Percentiles rank a stretch among this genome's conserved stretches.
These are phyloP conservation scores for Hymenoscyphus repandus DNA, from an alignment of 2,329 filamentous ascomycete genomes.

Conservation along the genomic window DNA sequence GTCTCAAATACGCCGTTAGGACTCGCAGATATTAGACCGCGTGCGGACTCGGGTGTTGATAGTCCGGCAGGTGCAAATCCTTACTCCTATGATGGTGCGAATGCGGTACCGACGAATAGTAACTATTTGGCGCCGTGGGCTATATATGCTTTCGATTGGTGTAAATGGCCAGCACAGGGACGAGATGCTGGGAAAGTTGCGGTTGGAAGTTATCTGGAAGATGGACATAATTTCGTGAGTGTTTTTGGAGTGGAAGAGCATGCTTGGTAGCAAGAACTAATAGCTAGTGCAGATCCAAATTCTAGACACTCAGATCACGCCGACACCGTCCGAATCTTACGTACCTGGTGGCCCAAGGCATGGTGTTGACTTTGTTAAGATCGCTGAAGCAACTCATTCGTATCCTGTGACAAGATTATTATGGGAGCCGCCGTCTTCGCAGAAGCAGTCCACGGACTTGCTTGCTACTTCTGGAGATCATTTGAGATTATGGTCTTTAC, in stretches of 20 bases:
- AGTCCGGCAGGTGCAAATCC: constrained; percentile 53
- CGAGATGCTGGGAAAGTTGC: constrained; percentile 87
- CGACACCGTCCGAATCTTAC: constrained; percentile 64
- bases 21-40: constrained; percentile 83
- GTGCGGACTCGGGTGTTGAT: constrained; percentile 78
- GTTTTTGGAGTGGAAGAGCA: background rate
- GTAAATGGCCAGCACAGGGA: constrained; percentile 85
- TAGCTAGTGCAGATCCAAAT: constrained; percentile 75
- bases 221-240: constrained; percentile 93
- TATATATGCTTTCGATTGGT: constrained; percentile 97
- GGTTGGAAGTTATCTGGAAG: constrained; percentile 92
- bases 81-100: constrained; percentile 61
- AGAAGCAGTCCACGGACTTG: constrained; percentile 92
- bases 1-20: constrained; percentile 83
- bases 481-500: constrained; percentile 87
- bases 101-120: constrained; percentile 67
- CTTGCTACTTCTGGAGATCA: constrained; percentile 94
- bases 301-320: constrained; percentile 75
- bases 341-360: constrained; percentile 66
- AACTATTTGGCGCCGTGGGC: constrained; percentile 94
- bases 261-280: background rate
- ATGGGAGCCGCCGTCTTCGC: constrained; percentile 92
- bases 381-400: constrained; percentile 94
- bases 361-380: constrained; percentile 83
- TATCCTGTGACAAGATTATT: constrained; percentile 93